Evolutionary conservation across 306 rosid genomes (phyloP).

Genomic region (Arachis stenosperma): DNA sequence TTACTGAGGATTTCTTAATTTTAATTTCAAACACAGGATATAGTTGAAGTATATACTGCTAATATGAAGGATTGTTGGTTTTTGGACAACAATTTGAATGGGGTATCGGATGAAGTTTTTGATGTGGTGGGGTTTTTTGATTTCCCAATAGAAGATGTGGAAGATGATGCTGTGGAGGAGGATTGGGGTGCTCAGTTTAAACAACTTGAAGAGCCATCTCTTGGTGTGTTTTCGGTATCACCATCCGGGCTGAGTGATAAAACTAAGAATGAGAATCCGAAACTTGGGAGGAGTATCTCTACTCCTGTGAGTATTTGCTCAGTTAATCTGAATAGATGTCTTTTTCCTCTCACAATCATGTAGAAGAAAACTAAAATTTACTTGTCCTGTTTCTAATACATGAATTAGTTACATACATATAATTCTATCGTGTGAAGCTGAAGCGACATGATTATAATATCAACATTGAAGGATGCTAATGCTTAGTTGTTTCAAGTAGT

Average conservation of each 20-base stretch:
- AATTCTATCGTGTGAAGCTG: constrained; percentile 17
- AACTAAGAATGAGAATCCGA: constrained; percentile 29
- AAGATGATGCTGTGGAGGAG: constrained; percentile 45
- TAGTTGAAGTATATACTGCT: background rate
- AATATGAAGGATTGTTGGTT: constrained; percentile 57
- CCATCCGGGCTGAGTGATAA: constrained; percentile 31
- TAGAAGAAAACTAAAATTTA: background rate
- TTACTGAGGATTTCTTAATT: background rate
- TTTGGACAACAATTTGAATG: constrained; percentile 49
- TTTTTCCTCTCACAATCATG: background rate
- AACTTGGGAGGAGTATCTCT: constrained; percentile 36
- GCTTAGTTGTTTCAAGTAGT: too few relatives aligned
- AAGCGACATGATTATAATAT: background rate
- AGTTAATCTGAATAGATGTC: background rate
- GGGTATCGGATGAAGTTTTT: constrained; percentile 44
- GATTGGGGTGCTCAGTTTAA: constrained; percentile 69
- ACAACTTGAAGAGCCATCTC: constrained; percentile 56
- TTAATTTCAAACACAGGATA: constrained; percentile 35
- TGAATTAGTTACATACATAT: background rate
- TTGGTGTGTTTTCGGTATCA: constrained; percentile 45
- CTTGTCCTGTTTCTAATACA: background rate
- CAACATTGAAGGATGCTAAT: background rate
- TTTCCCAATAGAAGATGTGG: constrained; percentile 71
- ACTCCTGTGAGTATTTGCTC: constrained; percentile 53
- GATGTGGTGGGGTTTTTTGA: constrained; percentile 51